Conservation (phyloP, 2,329 filamentous ascomycete species). For the Clathrospora elynae region DNA sequence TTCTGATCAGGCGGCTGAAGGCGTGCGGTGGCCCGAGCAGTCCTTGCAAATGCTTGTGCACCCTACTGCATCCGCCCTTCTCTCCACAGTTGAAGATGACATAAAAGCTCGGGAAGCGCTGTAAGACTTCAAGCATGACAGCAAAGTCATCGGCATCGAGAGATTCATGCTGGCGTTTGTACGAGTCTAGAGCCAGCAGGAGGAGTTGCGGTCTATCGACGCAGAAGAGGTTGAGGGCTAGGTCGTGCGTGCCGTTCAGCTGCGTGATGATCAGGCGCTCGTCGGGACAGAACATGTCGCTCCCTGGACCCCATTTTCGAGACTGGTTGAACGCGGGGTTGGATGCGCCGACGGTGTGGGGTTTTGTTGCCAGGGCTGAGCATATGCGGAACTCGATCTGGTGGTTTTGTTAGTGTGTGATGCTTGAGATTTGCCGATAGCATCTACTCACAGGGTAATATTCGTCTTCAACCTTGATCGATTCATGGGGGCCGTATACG, state of each 20-base stretch:
- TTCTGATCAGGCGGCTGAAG: slow-evolving; percentile 33
- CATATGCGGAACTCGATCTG: slow-evolving; percentile 45
- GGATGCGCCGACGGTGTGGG: slow-evolving; percentile 32
- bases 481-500: slow-evolving; percentile 31
- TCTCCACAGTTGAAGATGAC: slow-evolving; percentile 57
- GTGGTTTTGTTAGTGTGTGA: slow-evolving; percentile 2
- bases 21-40: slow-evolving; percentile 44
- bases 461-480: slow-evolving; percentile 23
- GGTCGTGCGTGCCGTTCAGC: slow-evolving; percentile 52
- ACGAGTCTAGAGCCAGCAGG: slow-evolving; percentile 55
- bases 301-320: slow-evolving; percentile 41
- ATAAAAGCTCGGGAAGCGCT: slow-evolving; percentile 40
- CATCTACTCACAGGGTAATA: slow-evolving; percentile 34
- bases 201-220: slow-evolving; percentile 56
- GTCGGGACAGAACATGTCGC: slow-evolving; percentile 52
- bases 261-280: slow-evolving; percentile 50
- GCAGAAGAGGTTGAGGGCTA: slow-evolving; percentile 58
- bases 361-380: slow-evolving; percentile 37
- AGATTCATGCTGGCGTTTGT: slow-evolving; percentile 54
- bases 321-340: slow-evolving; percentile 22
- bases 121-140: slow-evolving; percentile 47
- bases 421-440: no score
- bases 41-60: slow-evolving; percentile 59
- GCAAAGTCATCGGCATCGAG: slow-evolving; percentile 50
- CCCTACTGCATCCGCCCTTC: slow-evolving; percentile 53